phyloP scores from a whole-genome alignment of 495 filamentous ascomycete species.

The Cercophora samala region DNA sequence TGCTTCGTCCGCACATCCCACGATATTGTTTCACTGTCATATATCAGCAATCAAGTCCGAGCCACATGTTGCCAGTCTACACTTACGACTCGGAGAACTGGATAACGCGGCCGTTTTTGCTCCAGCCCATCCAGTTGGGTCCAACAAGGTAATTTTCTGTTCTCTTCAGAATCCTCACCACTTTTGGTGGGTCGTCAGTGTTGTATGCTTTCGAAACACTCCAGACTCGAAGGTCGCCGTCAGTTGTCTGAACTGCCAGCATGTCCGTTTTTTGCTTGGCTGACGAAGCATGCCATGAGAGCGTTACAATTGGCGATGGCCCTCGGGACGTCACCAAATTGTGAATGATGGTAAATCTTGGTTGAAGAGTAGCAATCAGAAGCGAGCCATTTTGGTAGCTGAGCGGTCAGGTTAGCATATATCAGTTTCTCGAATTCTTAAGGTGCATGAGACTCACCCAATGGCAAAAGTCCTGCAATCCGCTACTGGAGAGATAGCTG shows the following conservation, averaged over 20 bases:
- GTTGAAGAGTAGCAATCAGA: slow-evolving; percentile 81
- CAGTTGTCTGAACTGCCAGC: slow-evolving; percentile 86
- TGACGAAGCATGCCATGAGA: slow-evolving; percentile 96
- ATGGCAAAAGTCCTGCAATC: slow-evolving; percentile 97
- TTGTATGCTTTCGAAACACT: slow-evolving; percentile 84
- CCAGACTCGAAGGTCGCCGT: slow-evolving; percentile 95
- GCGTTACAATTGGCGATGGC: slow-evolving; percentile 83
- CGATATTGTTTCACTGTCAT: slow-evolving; percentile 76
- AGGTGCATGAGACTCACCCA: slow-evolving; percentile 58
- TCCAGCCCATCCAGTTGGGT: slow-evolving; percentile 96
- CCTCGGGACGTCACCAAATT: slow-evolving; percentile 77
- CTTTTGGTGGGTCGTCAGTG: slow-evolving; percentile 70
- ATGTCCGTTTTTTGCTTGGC: slow-evolving; percentile 97
- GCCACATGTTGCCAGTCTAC: neutral
- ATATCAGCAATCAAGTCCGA: slow-evolving; percentile 13
- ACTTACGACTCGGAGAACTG: slow-evolving; percentile 90
- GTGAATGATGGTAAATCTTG: slow-evolving; percentile 91
- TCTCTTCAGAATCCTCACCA: slow-evolving; percentile 82
- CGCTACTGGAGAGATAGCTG: slow-evolving; percentile 81
- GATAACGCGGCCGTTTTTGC: slow-evolving; percentile 92
- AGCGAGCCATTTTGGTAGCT: slow-evolving; percentile 97
- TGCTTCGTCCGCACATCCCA: slow-evolving; percentile 98
- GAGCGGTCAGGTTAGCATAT: slow-evolving; percentile 30
- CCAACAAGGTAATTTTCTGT: slow-evolving; percentile 69
- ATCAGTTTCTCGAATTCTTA: slow-evolving; percentile 4